Evolutionary conservation across 495 filamentous ascomycete genomes (phyloP), one percentile per base, ranked within the genome.

Genomic region (Gamarada debralockiae): DNA sequence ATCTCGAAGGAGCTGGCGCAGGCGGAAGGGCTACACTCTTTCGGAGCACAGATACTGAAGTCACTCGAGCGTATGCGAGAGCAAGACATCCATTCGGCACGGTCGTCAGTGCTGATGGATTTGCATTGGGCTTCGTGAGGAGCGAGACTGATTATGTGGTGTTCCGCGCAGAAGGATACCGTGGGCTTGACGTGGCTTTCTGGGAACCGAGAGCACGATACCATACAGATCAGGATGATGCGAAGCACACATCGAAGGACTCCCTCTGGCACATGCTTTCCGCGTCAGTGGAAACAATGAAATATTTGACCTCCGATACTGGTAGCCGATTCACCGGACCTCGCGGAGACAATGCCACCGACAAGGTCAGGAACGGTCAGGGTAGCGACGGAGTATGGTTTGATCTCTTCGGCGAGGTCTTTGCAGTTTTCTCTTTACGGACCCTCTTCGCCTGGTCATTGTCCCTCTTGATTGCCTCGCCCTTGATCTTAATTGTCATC

Each of bases 231-330:
- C 83, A 95, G 67, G 93, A 98, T 68, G 88, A 93, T 67, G 76
- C 84, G 2, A 78, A 74, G 36, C 90, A 97, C 67, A 84, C 88
- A 0, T 89, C 81, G 29, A 73, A 68, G 50, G 78, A 82, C 36
- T 92, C 89, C 15, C 63, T 97, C 8, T 96, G 90, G 89, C 91
- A 97, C 63, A 98, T 98, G 93, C 73, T 96, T 4, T 91, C 88
- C 39, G 81, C 82, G 20, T 79, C 91, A 23, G 70, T 97, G 22
- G 76, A 82, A 24, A 93, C 90, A 0, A 80, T 85, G 48, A 74
- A 82, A 62, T 73, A 69, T 2, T 74, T 97, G 45, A 84, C 90
- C 0, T 80, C 81, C 23, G 84, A 95, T 61, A 81, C 77, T 0
- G 84, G 79, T 45, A 65, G 77, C 37, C 76, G 70, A 2, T 96